These are phyloP conservation scores for Schizopora paradoxa DNA, from an alignment of 1,284 basidiomycete genomes.

Conservation along the genomic window DNA sequence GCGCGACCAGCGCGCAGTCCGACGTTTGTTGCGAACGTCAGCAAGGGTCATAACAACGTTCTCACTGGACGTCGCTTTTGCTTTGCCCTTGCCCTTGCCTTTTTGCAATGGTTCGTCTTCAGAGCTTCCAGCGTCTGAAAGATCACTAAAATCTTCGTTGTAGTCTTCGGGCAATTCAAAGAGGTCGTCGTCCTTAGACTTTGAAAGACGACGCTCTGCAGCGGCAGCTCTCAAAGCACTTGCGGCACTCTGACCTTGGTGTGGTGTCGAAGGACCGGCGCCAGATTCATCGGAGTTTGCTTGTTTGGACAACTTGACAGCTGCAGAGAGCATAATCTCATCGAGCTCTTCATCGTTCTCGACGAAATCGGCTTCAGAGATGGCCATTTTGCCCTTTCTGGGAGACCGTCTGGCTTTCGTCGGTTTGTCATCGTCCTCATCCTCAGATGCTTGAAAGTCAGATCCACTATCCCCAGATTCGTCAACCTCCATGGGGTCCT, in stretches of 20 bases:
- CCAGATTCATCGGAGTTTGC: slow-evolving; percentile 29
- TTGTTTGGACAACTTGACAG: slow-evolving; percentile 49
- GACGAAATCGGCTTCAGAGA: slow-evolving; percentile 21
- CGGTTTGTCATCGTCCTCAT: slow-evolving; percentile 40
- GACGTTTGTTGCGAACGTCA: slow-evolving; percentile 28
- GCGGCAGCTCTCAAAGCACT: slow-evolving; percentile 46
- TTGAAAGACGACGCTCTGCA: slow-evolving; percentile 46
- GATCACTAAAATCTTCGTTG: slow-evolving; percentile 24
- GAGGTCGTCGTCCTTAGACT: slow-evolving; percentile 21
- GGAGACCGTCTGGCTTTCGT: slow-evolving; percentile 28
- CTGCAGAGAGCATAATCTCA: slow-evolving; percentile 49
- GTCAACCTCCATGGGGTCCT: slow-evolving; percentile 9
- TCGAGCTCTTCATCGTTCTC: slow-evolving; percentile 39
- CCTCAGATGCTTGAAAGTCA: slow-evolving; percentile 24
- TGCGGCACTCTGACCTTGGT: slow-evolving; percentile 33
- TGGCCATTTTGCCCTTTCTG: slow-evolving; percentile 20
- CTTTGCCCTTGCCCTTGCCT: slow-evolving; percentile 29
- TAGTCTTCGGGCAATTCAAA: slow-evolving; percentile 24
- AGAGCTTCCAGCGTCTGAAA: slow-evolving; percentile 23
- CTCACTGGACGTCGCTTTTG: slow-evolving; percentile 22
- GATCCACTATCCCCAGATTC: slow-evolving; percentile 20
- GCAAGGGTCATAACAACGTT: slow-evolving; percentile 31
- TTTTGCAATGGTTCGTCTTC: slow-evolving; percentile 33
- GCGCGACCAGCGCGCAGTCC: slow-evolving; percentile 27
- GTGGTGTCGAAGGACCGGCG: slow-evolving; percentile 31